Evolutionary conservation across 257 asterid species (phyloP), one percentile per base, ranked within the genome.

Genomic region (Primulina eburnea): DNA sequence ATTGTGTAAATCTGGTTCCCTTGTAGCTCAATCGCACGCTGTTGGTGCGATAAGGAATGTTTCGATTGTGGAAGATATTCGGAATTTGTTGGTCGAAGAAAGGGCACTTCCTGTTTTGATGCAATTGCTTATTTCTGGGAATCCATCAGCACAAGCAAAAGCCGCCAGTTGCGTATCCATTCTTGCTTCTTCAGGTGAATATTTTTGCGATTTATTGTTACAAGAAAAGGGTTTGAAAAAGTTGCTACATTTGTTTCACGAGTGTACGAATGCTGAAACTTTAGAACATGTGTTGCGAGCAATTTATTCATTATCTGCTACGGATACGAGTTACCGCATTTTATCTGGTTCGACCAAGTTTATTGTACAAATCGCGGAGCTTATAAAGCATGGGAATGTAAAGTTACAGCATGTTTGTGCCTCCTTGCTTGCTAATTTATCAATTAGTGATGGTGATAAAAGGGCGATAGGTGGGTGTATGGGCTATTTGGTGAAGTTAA

Each of bases 331-430:
- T 72, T 82, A 77, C 38, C 78, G 87, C 81, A 68, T 82, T 34
- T 71, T 93, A 68, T 90, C 97, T 21, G 82, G 90, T 9, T 86
- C 96, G 4, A 76, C 91, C 20, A 21, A 78, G 0, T 93, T 93
- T 69, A 74, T 84, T n/a, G 9, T 85, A 65, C 92, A 84, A 37
- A 76, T 90, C 16, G 83, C 89, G 0, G 96, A 89, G 79, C 89
- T 87, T 56, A 64, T 93, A 67, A 82, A 83, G 75, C 88, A 82
- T 21, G 97, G 97, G 52, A 93, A 83, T 71, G 76, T 87, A 24
- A 84, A 78, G 82, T 71, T 90, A 64, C 97, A 93, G 84, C 90
- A 93, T 38, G 83, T 90, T 8, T 85, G 91, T 3, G 96, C 99
- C 12, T 89, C 96, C 0, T 78, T 93, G 76, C 85, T 93, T 1